These are phyloP conservation scores for Chlorella sp. DNA, from an alignment of 139 green algal genomes.

Conservation along the genomic window DNA sequence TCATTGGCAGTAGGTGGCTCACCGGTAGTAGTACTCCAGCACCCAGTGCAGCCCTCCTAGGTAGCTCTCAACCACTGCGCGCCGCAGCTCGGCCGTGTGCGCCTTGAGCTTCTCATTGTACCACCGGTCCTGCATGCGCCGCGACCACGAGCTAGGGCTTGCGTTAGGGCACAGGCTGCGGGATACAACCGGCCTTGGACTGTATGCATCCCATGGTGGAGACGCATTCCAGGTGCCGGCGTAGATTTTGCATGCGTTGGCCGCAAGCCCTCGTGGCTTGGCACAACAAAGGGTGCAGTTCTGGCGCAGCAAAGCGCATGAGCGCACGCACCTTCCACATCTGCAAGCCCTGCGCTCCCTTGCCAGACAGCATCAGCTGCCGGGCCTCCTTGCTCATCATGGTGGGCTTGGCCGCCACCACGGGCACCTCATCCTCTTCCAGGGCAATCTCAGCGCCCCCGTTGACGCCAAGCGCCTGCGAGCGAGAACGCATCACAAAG, in stretches of 20 bases:
- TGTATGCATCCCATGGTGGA: too few relatives aligned
- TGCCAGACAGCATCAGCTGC: conserved; percentile 62
- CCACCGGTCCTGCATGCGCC: conserved; percentile 67
- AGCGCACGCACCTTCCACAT: conserved; percentile 55
- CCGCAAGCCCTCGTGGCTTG: too few relatives aligned
- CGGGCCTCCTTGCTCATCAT: conserved; percentile 82
- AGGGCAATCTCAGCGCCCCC: neutral
- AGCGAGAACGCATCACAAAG: neutral
- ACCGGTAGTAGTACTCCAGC: conserved; percentile 92
- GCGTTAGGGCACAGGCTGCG: too few relatives aligned
- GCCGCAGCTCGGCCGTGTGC: conserved; percentile 3
- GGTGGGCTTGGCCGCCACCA: conserved; percentile 43
- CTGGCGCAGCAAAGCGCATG: too few relatives aligned
- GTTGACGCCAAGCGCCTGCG: neutral
- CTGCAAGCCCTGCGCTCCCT: conserved; percentile 48
- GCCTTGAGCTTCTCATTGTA: conserved; percentile 82
- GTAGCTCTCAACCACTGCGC: conserved; percentile 11
- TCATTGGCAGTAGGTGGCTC: conserved; percentile 12
- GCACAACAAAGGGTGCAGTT: too few relatives aligned
- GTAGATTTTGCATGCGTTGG: too few relatives aligned
- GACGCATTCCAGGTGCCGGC: too few relatives aligned
- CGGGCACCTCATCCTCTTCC: neutral
- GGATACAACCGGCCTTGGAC: too few relatives aligned
- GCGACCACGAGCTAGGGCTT: too few relatives aligned
- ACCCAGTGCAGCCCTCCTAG: conserved; percentile 83